phyloP scores from a whole-genome alignment of 2,329 filamentous ascomycete species.

The Fusarium dlaminii region DNA sequence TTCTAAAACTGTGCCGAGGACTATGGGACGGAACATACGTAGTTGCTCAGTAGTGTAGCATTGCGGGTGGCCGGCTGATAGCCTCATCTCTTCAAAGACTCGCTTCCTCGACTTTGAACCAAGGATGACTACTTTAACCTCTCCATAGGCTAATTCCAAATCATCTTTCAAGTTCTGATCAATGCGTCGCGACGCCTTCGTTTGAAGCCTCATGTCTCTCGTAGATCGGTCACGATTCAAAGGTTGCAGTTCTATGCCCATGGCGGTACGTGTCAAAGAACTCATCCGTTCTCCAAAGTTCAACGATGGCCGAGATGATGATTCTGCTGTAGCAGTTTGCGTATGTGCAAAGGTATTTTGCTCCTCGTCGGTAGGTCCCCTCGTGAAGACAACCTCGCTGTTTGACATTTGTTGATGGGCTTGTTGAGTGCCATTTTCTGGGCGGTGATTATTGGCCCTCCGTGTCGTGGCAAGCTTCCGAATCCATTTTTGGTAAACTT shows the following conservation, averaged over 20 bases:
- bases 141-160: fast-evolving
- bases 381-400: background rate
- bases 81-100: background rate
- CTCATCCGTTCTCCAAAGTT: fast-evolving
- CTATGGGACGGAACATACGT: background rate
- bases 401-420: too few relatives aligned
- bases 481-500: background rate
- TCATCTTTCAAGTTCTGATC: background rate
- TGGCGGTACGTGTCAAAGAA: too few relatives aligned
- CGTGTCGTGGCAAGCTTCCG: background rate
- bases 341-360: fast-evolving
- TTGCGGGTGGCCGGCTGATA: background rate
- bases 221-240: background rate
- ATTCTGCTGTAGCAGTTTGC: too few relatives aligned
- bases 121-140: background rate
- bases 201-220: background rate
- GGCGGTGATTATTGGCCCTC: fast-evolving
- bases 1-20: background rate
- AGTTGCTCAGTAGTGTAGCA: background rate
- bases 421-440: background rate
- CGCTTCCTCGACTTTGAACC: background rate
- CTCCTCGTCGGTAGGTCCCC: fast-evolving
- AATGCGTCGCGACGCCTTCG: background rate
- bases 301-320: fast-evolving
- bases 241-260: background rate